Evolutionary conservation across 257 asterid species (phyloP).

Genomic region (Rauvolfia tetraphylla): DNA sequence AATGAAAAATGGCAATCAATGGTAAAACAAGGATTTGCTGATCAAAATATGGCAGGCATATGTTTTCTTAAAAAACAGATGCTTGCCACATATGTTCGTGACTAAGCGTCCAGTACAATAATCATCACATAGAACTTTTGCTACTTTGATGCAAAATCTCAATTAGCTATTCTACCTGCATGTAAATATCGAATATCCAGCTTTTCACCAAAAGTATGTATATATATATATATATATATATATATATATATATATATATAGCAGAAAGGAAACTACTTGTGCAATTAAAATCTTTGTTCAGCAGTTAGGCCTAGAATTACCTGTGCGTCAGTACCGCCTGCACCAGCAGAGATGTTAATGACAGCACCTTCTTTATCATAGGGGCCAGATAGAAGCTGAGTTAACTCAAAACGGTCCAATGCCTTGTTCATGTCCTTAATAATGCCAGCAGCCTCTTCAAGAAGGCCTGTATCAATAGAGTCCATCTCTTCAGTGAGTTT

Average conservation of each 20-base stretch:
- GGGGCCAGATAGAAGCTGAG: constrained; percentile 93
- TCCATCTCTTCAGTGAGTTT: constrained; percentile 96
- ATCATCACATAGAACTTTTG: not conserved
- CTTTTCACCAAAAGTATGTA: no score
- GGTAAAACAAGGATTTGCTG: not conserved
- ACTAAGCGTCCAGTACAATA: no score
- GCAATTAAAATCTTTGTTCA: not conserved
- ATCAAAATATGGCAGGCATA: no score
- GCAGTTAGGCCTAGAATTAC: constrained; percentile 35
- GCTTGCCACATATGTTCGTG: not conserved
- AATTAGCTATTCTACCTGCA: not conserved
- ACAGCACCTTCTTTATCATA: constrained; percentile 96
- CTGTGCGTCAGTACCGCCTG: constrained; percentile 99
- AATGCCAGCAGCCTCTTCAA: constrained; percentile 79
- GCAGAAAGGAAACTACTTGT: not conserved
- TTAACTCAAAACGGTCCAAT: constrained; percentile 75
- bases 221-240: no score
- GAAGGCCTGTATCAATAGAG: constrained; percentile 64
- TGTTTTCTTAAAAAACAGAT: not conserved
- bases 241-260: no score
- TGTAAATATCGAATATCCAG: not conserved
- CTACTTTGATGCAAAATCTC: not conserved
- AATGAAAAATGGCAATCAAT: not conserved
- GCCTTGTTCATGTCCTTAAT: constrained; percentile 74
- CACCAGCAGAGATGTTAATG: constrained; percentile 81